Evolutionary conservation across 441 rosid species (phyloP).

Genomic region (Adansonia gregorii): DNA sequence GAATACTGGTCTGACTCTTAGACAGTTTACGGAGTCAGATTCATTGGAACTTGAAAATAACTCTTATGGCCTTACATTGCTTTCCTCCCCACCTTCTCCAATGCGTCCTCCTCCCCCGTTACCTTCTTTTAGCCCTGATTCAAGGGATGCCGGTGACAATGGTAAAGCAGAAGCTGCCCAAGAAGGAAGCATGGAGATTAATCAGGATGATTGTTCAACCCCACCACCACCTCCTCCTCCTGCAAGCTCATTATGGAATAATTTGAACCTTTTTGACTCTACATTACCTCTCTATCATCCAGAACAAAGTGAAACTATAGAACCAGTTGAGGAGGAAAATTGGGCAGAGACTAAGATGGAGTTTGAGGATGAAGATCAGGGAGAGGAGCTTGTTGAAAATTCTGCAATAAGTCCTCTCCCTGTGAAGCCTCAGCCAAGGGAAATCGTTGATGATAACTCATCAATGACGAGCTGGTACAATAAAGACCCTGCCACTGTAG

Average conservation of each 20-base stretch:
- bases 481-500: slow-evolving; percentile 48
- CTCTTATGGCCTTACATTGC: slow-evolving; percentile 41
- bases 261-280: slow-evolving; percentile 53
- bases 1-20: slow-evolving; percentile 87
- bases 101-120: slow-evolving; percentile 39
- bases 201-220: slow-evolving; percentile 23
- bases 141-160: slow-evolving; percentile 38
- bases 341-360: slow-evolving; percentile 77
- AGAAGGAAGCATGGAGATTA: slow-evolving; percentile 41
- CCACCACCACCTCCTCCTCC: slow-evolving; percentile 38
- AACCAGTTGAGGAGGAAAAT: slow-evolving; percentile 57
- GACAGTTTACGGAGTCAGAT: slow-evolving; percentile 93
- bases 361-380: slow-evolving; percentile 66
- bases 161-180: slow-evolving; percentile 35
- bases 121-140: slow-evolving; percentile 75
- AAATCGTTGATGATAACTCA: slow-evolving; percentile 58
- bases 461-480: slow-evolving; percentile 58
- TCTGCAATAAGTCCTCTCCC: slow-evolving; percentile 34
- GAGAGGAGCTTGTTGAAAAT: slow-evolving; percentile 44
- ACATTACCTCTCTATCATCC: slow-evolving; percentile 34
- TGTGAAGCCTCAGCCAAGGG: slow-evolving; percentile 45
- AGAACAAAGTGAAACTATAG: slow-evolving; percentile 39
- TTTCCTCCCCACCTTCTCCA: slow-evolving; percentile 27
- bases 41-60: slow-evolving; percentile 69
- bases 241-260: slow-evolving; percentile 51